phyloP scores from a whole-genome alignment of 1,284 basidiomycete species.

The Rugosomyces carneus region DNA sequence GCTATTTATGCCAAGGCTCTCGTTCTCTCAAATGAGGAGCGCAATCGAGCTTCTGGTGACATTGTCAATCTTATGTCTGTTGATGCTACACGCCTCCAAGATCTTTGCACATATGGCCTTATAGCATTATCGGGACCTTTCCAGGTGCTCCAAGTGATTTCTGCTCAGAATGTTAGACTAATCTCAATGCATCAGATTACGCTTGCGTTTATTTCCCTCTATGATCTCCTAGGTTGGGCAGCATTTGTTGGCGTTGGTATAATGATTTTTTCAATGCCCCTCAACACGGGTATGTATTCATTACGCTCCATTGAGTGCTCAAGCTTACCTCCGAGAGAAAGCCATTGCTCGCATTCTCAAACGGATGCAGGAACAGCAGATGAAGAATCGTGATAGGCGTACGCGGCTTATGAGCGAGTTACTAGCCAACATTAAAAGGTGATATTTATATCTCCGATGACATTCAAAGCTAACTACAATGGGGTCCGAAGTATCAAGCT shows the following conservation, averaged over 20 bases:
- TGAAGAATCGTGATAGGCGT: constrained; percentile 83
- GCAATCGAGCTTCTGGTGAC: constrained; percentile 78
- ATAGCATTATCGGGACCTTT: constrained; percentile 67
- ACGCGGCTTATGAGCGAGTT: constrained; percentile 79
- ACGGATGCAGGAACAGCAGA: constrained; percentile 78
- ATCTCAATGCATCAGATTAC: constrained; percentile 48
- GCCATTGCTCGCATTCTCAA: constrained; percentile 74
- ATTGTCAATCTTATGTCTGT: constrained; percentile 94
- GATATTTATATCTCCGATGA: constrained; percentile 4
- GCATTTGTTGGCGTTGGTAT: constrained; percentile 90
- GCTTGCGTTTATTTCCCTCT: constrained; percentile 87
- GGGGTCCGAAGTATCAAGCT: constrained; percentile 56
- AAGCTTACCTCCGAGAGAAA: constrained; percentile 13
- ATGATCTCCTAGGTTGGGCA: constrained; percentile 86
- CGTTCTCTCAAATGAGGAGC: constrained; percentile 80
- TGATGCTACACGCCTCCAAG: constrained; percentile 80
- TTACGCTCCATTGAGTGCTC: background rate
- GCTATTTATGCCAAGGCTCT: constrained; percentile 86
- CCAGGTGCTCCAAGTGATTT: constrained; percentile 36
- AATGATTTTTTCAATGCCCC: constrained; percentile 79
- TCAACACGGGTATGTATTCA: constrained; percentile 55
- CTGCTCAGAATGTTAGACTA: background rate
- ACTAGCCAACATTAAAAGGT: constrained; percentile 87
- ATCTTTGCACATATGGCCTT: constrained; percentile 78
- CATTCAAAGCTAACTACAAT: background rate